phyloP scores from a whole-genome alignment of 176 grass and related monocot genomes.

The Alloteropsis semialata region DNA sequence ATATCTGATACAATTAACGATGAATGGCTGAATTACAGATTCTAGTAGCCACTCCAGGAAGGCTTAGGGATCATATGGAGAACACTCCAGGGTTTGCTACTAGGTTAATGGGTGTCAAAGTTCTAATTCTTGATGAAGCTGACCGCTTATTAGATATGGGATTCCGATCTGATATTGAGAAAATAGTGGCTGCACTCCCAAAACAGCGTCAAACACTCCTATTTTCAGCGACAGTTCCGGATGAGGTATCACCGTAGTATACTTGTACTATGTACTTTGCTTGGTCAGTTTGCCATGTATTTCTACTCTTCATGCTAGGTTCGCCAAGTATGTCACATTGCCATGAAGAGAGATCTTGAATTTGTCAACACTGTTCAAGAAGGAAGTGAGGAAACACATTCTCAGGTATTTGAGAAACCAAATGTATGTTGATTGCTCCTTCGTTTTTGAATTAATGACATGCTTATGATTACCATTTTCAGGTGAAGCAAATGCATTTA shows the following conservation, averaged over 20 bases:
- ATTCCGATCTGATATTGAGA: slow-evolving; percentile 90
- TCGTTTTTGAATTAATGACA: background rate
- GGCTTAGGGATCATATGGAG: slow-evolving; percentile 94
- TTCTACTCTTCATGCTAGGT: slow-evolving; percentile 57
- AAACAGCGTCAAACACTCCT: slow-evolving; percentile 91
- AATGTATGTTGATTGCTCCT: slow-evolving; percentile 4
- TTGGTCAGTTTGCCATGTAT: slow-evolving; percentile 25
- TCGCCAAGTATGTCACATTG: slow-evolving; percentile 91
- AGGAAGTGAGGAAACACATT: slow-evolving; percentile 92
- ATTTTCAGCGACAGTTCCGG: slow-evolving; percentile 95
- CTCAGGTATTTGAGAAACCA: slow-evolving; percentile 53
- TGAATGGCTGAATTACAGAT: slow-evolving; percentile 49
- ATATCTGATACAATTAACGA: slow-evolving; percentile 16
- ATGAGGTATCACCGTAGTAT: slow-evolving; percentile 53
- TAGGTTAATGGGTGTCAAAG: slow-evolving; percentile 80
- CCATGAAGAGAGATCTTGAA: slow-evolving; percentile 93
- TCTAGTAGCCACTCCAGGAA: slow-evolving; percentile 88
- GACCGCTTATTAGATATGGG: slow-evolving; percentile 99
- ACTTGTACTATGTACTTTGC: background rate
- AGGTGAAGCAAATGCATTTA: slow-evolving; percentile 97
- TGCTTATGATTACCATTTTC: slow-evolving; percentile 39
- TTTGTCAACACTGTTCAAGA: slow-evolving; percentile 93
- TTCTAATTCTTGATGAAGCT: slow-evolving; percentile 96
- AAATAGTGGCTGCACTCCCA: slow-evolving; percentile 77
- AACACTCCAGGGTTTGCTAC: slow-evolving; percentile 93